Evolutionary conservation across 2,329 filamentous ascomycete genomes (phyloP).

Genomic region (Magnaporthiopsis rhizophila): DNA sequence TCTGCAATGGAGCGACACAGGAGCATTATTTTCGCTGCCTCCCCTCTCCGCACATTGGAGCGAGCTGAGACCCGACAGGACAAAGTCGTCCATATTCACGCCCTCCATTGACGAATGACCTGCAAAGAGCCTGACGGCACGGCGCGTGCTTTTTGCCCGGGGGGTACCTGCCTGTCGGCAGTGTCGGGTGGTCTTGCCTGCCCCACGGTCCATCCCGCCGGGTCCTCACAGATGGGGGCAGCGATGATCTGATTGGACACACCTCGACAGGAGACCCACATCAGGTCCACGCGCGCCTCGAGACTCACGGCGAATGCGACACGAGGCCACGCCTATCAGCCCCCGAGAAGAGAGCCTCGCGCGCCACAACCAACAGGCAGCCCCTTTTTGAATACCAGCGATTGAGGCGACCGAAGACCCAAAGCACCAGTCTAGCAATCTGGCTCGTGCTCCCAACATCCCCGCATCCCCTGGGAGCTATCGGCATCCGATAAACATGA

Average conservation of each 20-base stretch:
- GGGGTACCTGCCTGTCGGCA: background rate
- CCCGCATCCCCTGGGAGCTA: no score
- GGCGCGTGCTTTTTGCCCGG: background rate
- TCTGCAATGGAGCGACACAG: no score
- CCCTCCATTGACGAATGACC: no score
- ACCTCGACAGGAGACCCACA: background rate
- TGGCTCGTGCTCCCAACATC: background rate
- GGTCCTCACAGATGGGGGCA: background rate
- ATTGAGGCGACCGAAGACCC: no score
- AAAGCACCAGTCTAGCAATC: no score
- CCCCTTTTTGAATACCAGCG: no score
- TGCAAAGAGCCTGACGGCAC: background rate
- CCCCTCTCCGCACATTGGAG: no score
- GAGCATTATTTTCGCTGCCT: no score
- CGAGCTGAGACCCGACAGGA: no score
- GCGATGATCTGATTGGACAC: background rate
- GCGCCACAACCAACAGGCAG: background rate
- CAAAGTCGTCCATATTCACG: background rate
- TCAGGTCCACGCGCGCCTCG: background rate
- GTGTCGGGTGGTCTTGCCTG: background rate
- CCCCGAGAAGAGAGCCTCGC: background rate
- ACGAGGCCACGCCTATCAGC: background rate
- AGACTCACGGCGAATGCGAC: background rate
- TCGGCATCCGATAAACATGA: background rate
- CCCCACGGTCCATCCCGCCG: no score